Evolutionary conservation across 441 rosid genomes (phyloP).

Genomic region (Erysimum cheiri): DNA sequence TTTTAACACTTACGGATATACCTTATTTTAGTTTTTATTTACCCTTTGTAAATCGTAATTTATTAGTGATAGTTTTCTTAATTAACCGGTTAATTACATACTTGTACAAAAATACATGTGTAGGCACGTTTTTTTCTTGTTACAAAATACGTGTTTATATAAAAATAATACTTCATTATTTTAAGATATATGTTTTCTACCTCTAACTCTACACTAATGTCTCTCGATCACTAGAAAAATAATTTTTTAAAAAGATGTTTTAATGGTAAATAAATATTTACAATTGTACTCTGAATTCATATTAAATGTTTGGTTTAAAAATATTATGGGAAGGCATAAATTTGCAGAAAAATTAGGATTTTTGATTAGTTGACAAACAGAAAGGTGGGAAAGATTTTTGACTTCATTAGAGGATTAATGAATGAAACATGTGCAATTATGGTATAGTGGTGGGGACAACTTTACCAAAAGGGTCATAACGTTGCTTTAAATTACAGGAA

Average conservation of each 20-base stretch:
- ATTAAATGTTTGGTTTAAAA: background rate
- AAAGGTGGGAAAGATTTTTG: background rate
- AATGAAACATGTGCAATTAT: conserved; percentile 43
- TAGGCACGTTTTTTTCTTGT: background rate
- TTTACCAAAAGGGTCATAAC: conserved; percentile 34
- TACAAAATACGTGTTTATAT: background rate
- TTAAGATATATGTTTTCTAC: background rate
- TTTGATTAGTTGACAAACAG: conserved; percentile 33
- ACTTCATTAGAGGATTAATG: conserved; percentile 24
- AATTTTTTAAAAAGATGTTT: background rate
- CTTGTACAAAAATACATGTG: conserved; percentile 11
- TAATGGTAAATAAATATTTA: background rate
- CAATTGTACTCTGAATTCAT: background rate
- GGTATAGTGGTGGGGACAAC: conserved; percentile 45
- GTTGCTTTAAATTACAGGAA: conserved; percentile 38
- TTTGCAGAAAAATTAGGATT: background rate
- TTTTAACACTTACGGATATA: background rate
- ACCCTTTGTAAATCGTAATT: background rate
- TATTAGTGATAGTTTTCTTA: background rate
- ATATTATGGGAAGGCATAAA: background rate
- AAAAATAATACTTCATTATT: background rate
- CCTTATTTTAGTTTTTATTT: conserved; percentile 15
- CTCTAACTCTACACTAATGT: background rate
- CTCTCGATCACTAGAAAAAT: background rate
- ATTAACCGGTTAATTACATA: background rate